Evolutionary conservation across 192 early-diverging fungal genomes (phyloP), one percentile per base, ranked within the genome.

Genomic region (Helicostylum pulchrum): DNA sequence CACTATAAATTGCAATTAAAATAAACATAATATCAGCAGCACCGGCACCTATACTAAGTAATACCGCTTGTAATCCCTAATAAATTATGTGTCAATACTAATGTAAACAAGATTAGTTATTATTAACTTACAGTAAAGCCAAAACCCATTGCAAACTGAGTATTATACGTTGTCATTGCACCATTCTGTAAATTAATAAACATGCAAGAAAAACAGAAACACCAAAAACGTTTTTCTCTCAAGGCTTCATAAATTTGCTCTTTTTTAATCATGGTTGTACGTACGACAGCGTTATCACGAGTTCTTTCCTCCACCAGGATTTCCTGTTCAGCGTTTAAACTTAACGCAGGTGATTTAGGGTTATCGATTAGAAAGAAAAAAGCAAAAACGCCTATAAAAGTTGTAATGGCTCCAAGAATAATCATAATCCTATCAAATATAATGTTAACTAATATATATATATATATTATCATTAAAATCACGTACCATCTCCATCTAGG

Each of bases 281-380:
- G 60, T 17, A 63, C 21, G 5, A 73, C 61, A 49, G 65, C 71
- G 52, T 63, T 73, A 32, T 73, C 71, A 17, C 53, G 30, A 7
- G 55, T 51, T 15, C 71, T 65, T 59, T 73, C 65, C 46, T 73
- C 71, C 4, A 73, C 55, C 0, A 73, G 20, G 15, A 67, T 44
- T 19, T 62, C 54, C 49, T 66, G 53, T 46, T 73, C 71, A 5
- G 65, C 71, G 42, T 66, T 73, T 14, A 73, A 53, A 21, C 45
- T 23, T 4, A 67, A 49, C 14, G 17, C 34, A 2, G 34, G 39
- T 0, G 71, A 73, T 42, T 66, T 73, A 12, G 71, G 71, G 32
- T 73, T 52, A n/a, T 67, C 65, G 19, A 73, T 63, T 21, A 73
- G 20, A 46, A 73, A 73, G 61, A 73, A 73, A 32, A 61, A 73